Conservation (phyloP, 257 asterid genomes). For the Capsicum chinense region DNA sequence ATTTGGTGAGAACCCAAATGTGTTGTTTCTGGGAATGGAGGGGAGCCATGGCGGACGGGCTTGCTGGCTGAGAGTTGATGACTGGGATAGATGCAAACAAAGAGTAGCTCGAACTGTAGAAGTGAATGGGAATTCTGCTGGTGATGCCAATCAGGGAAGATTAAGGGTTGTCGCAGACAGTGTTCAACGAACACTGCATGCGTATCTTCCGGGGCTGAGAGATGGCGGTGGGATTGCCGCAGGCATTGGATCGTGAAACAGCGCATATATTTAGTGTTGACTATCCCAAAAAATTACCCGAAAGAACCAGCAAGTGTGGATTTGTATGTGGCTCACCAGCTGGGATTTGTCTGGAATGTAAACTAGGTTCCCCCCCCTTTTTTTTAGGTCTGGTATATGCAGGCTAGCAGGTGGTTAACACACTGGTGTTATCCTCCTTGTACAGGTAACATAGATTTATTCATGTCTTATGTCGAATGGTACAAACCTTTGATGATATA, state of each 20-base stretch:
- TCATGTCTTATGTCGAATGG: neutral
- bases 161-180: conserved; percentile 82
- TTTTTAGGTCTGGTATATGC: neutral
- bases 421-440: neutral
- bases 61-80: conserved; percentile 82
- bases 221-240: conserved; percentile 59
- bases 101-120: conserved; percentile 74
- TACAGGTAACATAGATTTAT: conserved; percentile 26
- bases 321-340: conserved; percentile 8
- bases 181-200: conserved; percentile 83
- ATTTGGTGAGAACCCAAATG: conserved; percentile 72
- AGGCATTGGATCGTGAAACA: conserved; percentile 39
- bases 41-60: conserved; percentile 99
- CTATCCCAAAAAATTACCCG: neutral
- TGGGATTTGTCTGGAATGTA: conserved; percentile 14
- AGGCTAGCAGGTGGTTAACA: neutral
- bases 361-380: neutral
- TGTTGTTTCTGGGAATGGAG: conserved; percentile 89
- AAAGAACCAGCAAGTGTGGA: neutral
- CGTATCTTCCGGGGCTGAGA: conserved; percentile 80
- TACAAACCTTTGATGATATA: neutral
- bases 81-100: conserved; percentile 94
- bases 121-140: conserved; percentile 64
- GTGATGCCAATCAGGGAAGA: conserved; percentile 84
- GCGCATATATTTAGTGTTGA: neutral